These are phyloP conservation scores for Lathyrus oleraceus DNA, from an alignment of 306 rosid genomes.

Conservation along the genomic window DNA sequence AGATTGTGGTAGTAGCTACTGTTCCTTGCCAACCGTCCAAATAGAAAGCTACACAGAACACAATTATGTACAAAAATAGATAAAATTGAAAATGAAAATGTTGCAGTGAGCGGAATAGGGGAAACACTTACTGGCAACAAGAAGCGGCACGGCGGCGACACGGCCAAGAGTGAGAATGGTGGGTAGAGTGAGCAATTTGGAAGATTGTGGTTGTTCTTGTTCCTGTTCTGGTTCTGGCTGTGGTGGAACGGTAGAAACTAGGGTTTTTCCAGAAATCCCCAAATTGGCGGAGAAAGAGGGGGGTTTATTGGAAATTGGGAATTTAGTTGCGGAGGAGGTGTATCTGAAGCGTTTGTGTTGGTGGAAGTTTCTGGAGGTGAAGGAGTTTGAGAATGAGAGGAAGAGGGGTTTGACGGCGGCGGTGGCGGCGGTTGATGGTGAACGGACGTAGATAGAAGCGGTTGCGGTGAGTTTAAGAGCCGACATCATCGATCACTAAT, in stretches of 20 bases:
- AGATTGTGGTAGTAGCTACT: slow-evolving; percentile 77
- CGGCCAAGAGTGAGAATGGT: slow-evolving; percentile 89
- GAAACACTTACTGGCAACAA: slow-evolving; percentile 53
- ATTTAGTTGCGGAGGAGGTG: background rate
- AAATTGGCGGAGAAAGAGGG: slow-evolving; percentile 33
- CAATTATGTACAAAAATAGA: background rate
- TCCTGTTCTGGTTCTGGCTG: slow-evolving; percentile 11
- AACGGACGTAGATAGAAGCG: slow-evolving; percentile 18
- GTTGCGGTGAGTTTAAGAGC: background rate
- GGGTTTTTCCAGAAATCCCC: slow-evolving; percentile 36
- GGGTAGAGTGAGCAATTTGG: slow-evolving; percentile 84
- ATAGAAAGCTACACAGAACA: slow-evolving; percentile 62
- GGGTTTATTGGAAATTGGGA: slow-evolving; percentile 5
- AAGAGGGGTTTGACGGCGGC: background rate
- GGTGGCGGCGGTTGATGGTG: background rate
- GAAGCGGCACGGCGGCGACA: slow-evolving; percentile 88
- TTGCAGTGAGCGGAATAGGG: background rate
- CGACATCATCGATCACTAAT: background rate
- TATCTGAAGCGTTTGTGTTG: background rate
- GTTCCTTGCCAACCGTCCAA: slow-evolving; percentile 82
- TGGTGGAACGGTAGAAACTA: slow-evolving; percentile 49
- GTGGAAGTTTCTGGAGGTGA: background rate
- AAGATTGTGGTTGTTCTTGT: slow-evolving; percentile 35
- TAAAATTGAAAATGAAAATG: background rate
- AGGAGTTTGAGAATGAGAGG: background rate